Evolutionary conservation across 2,329 filamentous ascomycete species (phyloP), one percentile per base, ranked within the genome.

Genomic region (Macrophomina pseudophaseolina): DNA sequence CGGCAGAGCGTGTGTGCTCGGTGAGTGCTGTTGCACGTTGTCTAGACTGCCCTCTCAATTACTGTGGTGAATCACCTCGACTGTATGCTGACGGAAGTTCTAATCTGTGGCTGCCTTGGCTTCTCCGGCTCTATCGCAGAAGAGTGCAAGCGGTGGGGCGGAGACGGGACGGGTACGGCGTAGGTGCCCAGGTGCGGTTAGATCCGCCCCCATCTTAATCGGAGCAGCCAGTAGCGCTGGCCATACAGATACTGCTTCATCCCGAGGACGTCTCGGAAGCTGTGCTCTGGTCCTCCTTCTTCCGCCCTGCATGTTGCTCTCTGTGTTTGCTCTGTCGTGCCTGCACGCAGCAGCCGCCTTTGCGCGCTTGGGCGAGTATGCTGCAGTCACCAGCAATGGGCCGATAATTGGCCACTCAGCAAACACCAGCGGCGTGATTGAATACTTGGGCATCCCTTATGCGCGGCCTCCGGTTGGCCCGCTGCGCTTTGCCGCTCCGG

Each of bases 361-460:
- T n/a, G 42, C 42, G 42, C 42, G 42, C 5, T 4, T 12, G 7
- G 11, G 2, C 16, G 42, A 14, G 16, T 33, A 18, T 14, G 14
- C 14, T 12, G 56, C 30, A 32, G 7, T 33, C 23, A 60, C 56
- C 14, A 49, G 40, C 23, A 77, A 73, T 67, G 77, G 77, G 12
- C 69, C 66, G 1, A 71, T 79, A 40, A 68, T 74, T 48, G 77
- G 77, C 11, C 76, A 79, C 53, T 56, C 64, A 52, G 73, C 75
- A 6, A 66, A 73, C 59, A 69, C 66, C 35, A 70, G 64, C 2
- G 64, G 52, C 38, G 74, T 76, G 8, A 68, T 70, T 11, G 75
- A 79, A 38, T 80, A 77, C 46, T 66, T 79, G 18, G 77, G 76
- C 18, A 76, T 79, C 42, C 74, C 73, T 9, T 80, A 76, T 63